phyloP scores from a whole-genome alignment of 2,329 filamentous ascomycete species.

The Tolypocladium tundrense region DNA sequence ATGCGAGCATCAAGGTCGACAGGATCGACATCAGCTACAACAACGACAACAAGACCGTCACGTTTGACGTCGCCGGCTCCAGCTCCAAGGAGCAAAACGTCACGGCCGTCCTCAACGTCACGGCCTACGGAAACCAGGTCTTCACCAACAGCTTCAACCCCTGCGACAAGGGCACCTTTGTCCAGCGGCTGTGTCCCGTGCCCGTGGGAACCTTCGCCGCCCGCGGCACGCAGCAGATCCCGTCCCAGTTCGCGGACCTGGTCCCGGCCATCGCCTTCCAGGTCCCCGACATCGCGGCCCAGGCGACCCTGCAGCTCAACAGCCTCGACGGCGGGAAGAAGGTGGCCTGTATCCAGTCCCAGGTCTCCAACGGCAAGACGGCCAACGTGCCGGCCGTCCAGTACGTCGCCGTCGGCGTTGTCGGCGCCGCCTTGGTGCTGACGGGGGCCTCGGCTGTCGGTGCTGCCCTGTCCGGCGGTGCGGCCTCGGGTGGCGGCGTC shows the following conservation, averaged over 20 bases:
- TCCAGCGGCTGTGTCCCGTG: slow-evolving; percentile 75
- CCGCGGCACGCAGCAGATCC: slow-evolving; percentile 60
- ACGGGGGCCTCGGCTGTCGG: slow-evolving; percentile 62
- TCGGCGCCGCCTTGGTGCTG: slow-evolving; percentile 69
- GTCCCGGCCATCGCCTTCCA: slow-evolving; percentile 86
- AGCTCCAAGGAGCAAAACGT: slow-evolving; percentile 71
- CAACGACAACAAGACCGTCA: slow-evolving; percentile 59
- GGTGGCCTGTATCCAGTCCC: slow-evolving; percentile 74
- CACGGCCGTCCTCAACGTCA: slow-evolving; percentile 63
- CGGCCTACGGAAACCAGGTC: slow-evolving; percentile 73
- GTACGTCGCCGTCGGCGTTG: slow-evolving; percentile 75
- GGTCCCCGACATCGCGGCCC: slow-evolving; percentile 80
- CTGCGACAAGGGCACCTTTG: slow-evolving; percentile 56
- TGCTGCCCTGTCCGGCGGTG: slow-evolving; percentile 39
- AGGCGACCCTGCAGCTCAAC: slow-evolving; percentile 68
- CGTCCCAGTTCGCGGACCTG: slow-evolving; percentile 56
- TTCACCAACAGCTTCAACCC: slow-evolving; percentile 78
- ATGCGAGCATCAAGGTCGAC: slow-evolving; percentile 54
- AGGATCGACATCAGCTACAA: slow-evolving; percentile 72
- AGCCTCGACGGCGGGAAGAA: slow-evolving; percentile 46
- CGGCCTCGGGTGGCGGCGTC: slow-evolving; percentile 42
- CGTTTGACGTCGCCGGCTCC: slow-evolving; percentile 73
- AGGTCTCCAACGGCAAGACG: slow-evolving; percentile 81
- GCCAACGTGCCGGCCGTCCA: slow-evolving; percentile 64
- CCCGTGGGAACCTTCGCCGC: slow-evolving; percentile 67